phyloP scores from a whole-genome alignment of 2,329 filamentous ascomycete genomes.

The Pleomassaria siparia region DNA sequence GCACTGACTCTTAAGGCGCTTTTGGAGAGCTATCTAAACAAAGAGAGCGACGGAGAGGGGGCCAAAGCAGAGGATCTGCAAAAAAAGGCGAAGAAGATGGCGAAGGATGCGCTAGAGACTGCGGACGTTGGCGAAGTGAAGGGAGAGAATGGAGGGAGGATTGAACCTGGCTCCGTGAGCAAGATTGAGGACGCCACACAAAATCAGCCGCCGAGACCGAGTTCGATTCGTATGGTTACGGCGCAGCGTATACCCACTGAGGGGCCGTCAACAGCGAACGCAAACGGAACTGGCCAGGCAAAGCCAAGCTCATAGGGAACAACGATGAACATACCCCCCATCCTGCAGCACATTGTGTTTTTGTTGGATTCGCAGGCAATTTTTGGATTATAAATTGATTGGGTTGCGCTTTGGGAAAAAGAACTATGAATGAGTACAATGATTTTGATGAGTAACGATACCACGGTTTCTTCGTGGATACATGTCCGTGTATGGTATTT shows the following conservation, averaged over 20 bases:
- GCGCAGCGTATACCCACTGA: conserved; percentile 3
- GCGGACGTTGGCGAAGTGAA: conserved; percentile 7
- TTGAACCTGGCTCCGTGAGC: neutral
- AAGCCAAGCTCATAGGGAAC: neutral
- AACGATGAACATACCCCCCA: no score
- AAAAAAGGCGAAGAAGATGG: conserved; percentile 48
- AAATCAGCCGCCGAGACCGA: conserved; percentile 4
- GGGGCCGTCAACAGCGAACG: neutral
- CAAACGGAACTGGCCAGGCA: neutral
- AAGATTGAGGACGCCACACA: neutral
- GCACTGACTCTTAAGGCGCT: conserved; percentile 84
- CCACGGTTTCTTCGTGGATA: no score
- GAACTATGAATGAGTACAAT: no score
- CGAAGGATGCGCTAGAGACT: conserved; percentile 35
- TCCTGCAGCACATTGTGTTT: no score
- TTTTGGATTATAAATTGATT: no score
- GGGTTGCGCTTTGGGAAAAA: no score
- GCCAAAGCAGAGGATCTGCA: conserved; percentile 47
- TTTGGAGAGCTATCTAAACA: conserved; percentile 67
- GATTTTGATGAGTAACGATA: no score
- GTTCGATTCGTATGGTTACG: conserved; percentile 13
- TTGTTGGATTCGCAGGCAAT: no score
- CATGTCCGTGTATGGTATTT: no score
- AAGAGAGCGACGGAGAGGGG: conserved; percentile 43
- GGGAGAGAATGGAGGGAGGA: neutral